Evolutionary conservation across 495 filamentous ascomycete species (phyloP).

Genomic region (Lasiosphaeria hispida): DNA sequence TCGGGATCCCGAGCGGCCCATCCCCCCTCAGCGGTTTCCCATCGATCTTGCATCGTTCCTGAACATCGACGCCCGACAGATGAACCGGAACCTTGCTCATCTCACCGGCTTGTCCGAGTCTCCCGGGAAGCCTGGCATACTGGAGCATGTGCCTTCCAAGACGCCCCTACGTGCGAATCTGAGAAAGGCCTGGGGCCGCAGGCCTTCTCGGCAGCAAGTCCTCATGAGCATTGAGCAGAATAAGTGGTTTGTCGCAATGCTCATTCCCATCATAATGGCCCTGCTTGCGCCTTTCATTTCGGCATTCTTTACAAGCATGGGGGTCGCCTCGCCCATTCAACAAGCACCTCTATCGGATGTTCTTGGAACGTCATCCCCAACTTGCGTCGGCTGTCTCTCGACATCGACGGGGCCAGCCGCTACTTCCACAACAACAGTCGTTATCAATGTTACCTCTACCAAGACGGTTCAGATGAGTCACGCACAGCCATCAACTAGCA

Average conservation of each 20-base stretch:
- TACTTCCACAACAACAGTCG: slow-evolving; percentile 36
- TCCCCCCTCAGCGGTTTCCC: slow-evolving; percentile 59
- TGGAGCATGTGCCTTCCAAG: neutral
- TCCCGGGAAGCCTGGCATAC: slow-evolving; percentile 8
- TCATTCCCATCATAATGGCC: slow-evolving; percentile 19
- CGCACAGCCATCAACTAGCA: slow-evolving; percentile 41
- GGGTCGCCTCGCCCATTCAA: neutral
- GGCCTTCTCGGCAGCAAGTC: neutral
- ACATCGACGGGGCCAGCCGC: slow-evolving; percentile 18
- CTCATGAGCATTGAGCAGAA: slow-evolving; percentile 3
- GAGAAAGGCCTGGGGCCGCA: slow-evolving; percentile 24
- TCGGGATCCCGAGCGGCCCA: slow-evolving; percentile 48
- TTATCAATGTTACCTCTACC: slow-evolving; percentile 38
- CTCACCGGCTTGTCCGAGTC: slow-evolving; percentile 51
- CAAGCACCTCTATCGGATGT: neutral
- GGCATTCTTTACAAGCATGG: neutral
- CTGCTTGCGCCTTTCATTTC: slow-evolving; percentile 13
- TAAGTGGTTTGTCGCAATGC: slow-evolving; percentile 11
- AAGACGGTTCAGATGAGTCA: slow-evolving; percentile 31
- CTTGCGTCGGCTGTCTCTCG: neutral
- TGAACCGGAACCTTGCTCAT: slow-evolving; percentile 72
- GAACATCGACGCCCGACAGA: slow-evolving; percentile 67
- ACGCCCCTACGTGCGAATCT: slow-evolving; percentile 11
- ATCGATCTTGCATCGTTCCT: slow-evolving; percentile 72
- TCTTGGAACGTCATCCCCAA: slow-evolving; percentile 18